Conservation (phyloP, 768 basidiomycete genomes). For the Rhizopogon vinicolor region DNA sequence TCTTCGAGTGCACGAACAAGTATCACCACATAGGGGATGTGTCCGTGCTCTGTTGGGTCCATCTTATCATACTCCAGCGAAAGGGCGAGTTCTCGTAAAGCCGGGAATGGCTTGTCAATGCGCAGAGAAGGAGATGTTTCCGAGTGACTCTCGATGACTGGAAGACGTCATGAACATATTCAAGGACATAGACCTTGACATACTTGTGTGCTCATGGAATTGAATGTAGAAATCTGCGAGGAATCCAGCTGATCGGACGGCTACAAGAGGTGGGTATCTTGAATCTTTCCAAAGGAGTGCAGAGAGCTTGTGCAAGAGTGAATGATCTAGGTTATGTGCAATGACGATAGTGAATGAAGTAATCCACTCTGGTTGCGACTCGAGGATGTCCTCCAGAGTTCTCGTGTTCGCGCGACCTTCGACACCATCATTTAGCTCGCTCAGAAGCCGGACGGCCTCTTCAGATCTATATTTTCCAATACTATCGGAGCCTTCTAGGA, state of each 20-base stretch:
- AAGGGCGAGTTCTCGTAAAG: constrained; percentile 67
- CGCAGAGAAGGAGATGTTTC: constrained; percentile 72
- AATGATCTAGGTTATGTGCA: constrained; percentile 70
- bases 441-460: constrained; percentile 71
- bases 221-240: constrained; percentile 87
- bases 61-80: constrained; percentile 70
- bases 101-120: constrained; percentile 86
- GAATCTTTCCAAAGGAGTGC: constrained; percentile 62
- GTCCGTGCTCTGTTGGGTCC: constrained; percentile 86
- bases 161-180: background rate
- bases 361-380: constrained; percentile 47
- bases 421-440: constrained; percentile 88
- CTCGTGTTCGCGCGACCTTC: constrained; percentile 59
- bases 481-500: constrained; percentile 71
- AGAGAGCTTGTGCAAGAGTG: constrained; percentile 54
- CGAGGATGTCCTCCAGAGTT: constrained; percentile 55
- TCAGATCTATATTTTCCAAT: constrained; percentile 76
- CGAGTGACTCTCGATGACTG: constrained; percentile 88
- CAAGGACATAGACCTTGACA: constrained; percentile 20
- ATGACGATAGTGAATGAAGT: constrained; percentile 75
- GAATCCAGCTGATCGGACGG: constrained; percentile 85
- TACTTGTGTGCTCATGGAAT: constrained; percentile 82
- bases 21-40: constrained; percentile 88
- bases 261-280: constrained; percentile 63
- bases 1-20: constrained; percentile 78